Conservation (phyloP, 768 basidiomycete genomes). For the Lactarius hengduanensis region DNA sequence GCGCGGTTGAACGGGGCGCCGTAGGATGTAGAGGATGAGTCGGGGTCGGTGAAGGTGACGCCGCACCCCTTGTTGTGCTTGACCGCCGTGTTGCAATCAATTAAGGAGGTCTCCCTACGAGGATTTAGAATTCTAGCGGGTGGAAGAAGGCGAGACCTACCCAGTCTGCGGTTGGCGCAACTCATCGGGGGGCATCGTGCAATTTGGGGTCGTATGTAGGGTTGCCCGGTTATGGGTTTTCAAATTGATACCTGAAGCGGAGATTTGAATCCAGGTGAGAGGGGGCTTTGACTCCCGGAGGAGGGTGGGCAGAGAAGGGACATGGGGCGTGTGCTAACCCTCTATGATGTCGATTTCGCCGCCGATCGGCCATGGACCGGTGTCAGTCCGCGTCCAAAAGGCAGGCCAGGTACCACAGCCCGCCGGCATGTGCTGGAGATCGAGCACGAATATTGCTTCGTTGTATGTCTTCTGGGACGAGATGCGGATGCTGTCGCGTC, state of each 20-base stretch:
- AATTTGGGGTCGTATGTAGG: slow-evolving; percentile 53
- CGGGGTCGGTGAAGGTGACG: background rate
- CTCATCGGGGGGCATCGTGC: slow-evolving; percentile 40
- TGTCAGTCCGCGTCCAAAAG: slow-evolving; percentile 52
- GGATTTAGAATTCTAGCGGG: background rate
- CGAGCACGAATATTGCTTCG: slow-evolving; percentile 49
- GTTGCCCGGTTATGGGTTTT: slow-evolving; percentile 47
- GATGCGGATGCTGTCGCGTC: slow-evolving; percentile 60
- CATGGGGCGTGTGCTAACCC: slow-evolving; percentile 35
- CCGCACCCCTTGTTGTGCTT: background rate
- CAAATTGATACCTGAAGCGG: slow-evolving; percentile 46
- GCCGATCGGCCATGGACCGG: slow-evolving; percentile 37
- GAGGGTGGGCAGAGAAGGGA: background rate
- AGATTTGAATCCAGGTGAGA: background rate
- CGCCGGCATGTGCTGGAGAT: slow-evolving; percentile 56
- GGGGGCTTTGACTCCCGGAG: background rate
- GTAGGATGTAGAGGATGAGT: slow-evolving; percentile 37
- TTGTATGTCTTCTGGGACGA: slow-evolving; percentile 44
- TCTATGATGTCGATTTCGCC: slow-evolving; percentile 60
- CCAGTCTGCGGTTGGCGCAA: background rate
- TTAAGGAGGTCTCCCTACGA: background rate
- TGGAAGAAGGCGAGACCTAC: background rate
- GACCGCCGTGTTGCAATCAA: background rate
- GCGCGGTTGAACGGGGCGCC: slow-evolving; percentile 48
- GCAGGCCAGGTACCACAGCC: slow-evolving; percentile 64